phyloP scores from a whole-genome alignment of 331 rosid genomes.

The Quercus tomentella region DNA sequence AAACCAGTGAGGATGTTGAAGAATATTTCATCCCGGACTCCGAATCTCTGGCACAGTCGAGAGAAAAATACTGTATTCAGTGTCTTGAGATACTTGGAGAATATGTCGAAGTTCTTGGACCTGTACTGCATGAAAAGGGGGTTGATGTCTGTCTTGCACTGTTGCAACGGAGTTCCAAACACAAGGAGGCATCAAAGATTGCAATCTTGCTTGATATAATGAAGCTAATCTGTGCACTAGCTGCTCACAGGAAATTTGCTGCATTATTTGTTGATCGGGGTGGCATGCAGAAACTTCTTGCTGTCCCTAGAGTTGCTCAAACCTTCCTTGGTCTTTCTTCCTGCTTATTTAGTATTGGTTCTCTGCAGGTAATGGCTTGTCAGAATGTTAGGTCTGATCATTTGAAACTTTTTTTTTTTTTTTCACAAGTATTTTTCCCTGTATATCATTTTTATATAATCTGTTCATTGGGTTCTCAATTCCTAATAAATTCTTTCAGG shows the following conservation, averaged over 20 bases:
- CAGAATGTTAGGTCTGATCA: not conserved
- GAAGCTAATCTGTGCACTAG: slow-evolving; percentile 95
- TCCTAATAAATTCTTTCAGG: slow-evolving; percentile 41
- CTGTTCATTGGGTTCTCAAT: not conserved
- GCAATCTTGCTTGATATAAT: slow-evolving; percentile 84
- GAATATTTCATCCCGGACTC: slow-evolving; percentile 71
- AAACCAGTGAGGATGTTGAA: slow-evolving; percentile 57
- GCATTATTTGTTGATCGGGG: slow-evolving; percentile 96
- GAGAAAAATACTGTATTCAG: slow-evolving; percentile 95
- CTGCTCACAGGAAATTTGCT: slow-evolving; percentile 97
- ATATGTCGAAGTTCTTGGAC: slow-evolving; percentile 98
- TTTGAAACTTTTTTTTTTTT: not conserved
- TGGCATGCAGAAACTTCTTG: slow-evolving; percentile 91
- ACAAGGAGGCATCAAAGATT: slow-evolving; percentile 53
- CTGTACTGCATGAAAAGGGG: slow-evolving; percentile 94
- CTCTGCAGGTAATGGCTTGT: slow-evolving; percentile 70
- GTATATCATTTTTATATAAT: not conserved
- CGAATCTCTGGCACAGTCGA: slow-evolving; percentile 65
- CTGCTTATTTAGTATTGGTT: slow-evolving; percentile 87
- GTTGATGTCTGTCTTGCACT: slow-evolving; percentile 91
- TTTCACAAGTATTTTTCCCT: not conserved
- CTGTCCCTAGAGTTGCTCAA: slow-evolving; percentile 83
- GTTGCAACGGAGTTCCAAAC: slow-evolving; percentile 77
- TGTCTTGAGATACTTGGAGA: slow-evolving; percentile 93
- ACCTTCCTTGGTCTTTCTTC: slow-evolving; percentile 90